Evolutionary conservation across 2,329 filamentous ascomycete genomes (phyloP).

Genomic region (Thielaviopsis euricoi): DNA sequence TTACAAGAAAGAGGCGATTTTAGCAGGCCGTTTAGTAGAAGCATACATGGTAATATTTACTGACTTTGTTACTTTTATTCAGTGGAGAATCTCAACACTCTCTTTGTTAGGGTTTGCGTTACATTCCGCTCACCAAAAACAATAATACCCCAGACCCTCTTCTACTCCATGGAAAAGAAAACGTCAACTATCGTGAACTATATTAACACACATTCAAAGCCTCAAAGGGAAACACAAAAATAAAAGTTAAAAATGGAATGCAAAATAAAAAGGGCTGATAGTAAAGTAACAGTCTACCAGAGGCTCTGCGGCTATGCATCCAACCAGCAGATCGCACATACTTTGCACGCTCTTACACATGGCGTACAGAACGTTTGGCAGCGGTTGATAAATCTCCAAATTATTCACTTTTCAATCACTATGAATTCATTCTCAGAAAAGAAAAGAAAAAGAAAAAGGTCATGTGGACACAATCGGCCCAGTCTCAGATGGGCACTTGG

Average conservation of each 20-base stretch:
- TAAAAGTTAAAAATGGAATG: neutral
- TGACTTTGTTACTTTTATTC: neutral
- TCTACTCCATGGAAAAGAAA: no score
- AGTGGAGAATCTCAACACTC: neutral
- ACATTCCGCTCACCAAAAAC: no score
- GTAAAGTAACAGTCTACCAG: neutral
- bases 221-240: neutral
- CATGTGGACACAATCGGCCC: neutral
- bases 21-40: no score
- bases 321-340: neutral
- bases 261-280: neutral
- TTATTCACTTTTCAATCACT: neutral
- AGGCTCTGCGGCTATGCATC: slow-evolving; percentile 5
- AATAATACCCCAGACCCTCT: no score
- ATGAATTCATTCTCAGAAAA: no score
- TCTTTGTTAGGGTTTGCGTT: neutral
- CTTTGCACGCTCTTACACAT: no score
- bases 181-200: no score
- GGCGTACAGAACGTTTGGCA: no score
- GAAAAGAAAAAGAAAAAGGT: neutral
- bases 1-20: neutral
- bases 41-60: no score
- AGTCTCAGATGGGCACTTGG: neutral
- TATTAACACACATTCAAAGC: no score
- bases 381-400: neutral